These are phyloP conservation scores for Fusarium irregulare DNA, from an alignment of 2,329 filamentous ascomycete species.

Conservation along the genomic window DNA sequence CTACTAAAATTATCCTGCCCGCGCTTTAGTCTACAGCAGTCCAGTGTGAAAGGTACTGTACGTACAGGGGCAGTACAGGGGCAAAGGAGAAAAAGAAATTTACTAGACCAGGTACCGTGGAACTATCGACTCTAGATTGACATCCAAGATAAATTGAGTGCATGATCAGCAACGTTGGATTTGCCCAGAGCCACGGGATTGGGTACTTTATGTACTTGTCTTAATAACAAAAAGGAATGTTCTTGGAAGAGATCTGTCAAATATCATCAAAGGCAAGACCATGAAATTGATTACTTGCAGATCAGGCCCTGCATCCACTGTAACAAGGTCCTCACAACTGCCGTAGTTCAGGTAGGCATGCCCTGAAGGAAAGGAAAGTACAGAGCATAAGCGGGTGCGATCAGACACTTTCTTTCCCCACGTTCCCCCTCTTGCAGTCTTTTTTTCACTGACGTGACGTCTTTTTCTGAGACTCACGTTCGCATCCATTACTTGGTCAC, in stretches of 20 bases:
- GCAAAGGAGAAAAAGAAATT: not conserved
- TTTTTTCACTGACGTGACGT: not conserved
- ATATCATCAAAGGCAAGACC: constrained; percentile 10
- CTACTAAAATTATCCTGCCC: constrained; percentile 32
- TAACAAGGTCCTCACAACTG: not conserved
- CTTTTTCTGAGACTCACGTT: not conserved
- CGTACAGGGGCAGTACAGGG: not conserved
- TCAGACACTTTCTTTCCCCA: not conserved
- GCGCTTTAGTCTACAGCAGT: not conserved
- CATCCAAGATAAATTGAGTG: not conserved
- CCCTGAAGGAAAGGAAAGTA: not conserved
- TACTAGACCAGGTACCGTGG: constrained; percentile 14
- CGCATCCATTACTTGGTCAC: not conserved
- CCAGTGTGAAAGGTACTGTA: not conserved
- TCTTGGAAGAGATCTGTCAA: constrained; percentile 5
- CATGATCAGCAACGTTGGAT: constrained; percentile 17
- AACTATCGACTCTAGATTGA: constrained; percentile 11
- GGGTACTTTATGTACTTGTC: constrained; percentile 35
- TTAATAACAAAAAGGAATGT: not conserved
- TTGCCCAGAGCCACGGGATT: constrained; percentile 30
- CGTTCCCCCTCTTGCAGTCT: not conserved
- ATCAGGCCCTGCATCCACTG: not conserved
- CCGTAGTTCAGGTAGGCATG: not conserved
- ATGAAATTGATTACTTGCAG: not conserved
- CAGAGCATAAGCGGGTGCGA: not conserved